Percentiles rank a stretch among this genome's conserved stretches.
phyloP scores from a whole-genome alignment of 257 asterid species.

The Apocynum venetum region DNA sequence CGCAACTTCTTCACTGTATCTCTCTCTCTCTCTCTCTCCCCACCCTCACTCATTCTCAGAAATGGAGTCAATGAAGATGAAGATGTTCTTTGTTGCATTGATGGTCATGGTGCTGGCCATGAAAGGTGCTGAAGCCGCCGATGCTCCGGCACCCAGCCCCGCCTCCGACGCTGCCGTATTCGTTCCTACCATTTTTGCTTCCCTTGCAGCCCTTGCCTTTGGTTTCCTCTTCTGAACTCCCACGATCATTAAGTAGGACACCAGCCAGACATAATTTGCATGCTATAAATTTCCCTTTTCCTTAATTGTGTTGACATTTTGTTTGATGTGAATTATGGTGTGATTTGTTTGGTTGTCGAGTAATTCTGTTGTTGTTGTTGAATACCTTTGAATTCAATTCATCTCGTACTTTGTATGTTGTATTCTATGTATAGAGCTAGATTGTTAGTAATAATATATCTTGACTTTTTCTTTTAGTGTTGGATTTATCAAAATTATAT shows the following conservation, averaged over 20 bases:
- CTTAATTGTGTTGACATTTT: neutral
- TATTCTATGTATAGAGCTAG: neutral
- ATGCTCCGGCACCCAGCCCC: constrained; percentile 52
- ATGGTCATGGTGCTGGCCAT: constrained; percentile 35
- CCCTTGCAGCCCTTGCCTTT: constrained; percentile 38
- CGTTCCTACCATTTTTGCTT: constrained; percentile 40
- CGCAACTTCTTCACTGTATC: neutral
- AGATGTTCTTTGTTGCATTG: constrained; percentile 34
- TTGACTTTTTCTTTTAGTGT: neutral
- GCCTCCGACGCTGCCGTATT: constrained; percentile 43
- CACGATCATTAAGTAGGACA: no score
- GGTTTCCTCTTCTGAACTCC: constrained; percentile 35
- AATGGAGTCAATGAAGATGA: constrained; percentile 49
- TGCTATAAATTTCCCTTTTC: neutral
- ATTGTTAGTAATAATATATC: neutral
- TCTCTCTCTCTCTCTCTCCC: neutral
- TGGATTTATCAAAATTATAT: neutral
- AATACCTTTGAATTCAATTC: neutral
- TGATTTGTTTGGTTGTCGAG: neutral
- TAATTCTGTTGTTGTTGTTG: neutral
- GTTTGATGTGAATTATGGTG: neutral
- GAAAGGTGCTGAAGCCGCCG: constrained; percentile 41
- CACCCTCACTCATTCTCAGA: neutral
- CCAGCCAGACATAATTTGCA: neutral
- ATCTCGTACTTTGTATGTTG: neutral